These are phyloP conservation scores for Podaxis sp. DNA, from an alignment of 768 basidiomycete species.

Conservation along the genomic window DNA sequence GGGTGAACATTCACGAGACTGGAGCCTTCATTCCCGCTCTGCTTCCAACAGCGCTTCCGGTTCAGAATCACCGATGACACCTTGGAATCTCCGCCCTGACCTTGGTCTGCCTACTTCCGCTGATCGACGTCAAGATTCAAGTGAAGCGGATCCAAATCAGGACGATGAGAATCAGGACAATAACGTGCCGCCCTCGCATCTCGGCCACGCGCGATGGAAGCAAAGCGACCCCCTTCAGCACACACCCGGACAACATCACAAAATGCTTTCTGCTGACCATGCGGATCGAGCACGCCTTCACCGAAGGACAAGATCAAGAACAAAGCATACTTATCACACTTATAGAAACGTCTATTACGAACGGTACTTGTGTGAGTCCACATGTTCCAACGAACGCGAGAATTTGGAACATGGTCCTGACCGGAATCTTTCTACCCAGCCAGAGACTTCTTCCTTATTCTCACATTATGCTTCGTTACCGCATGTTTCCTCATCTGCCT, in stretches of 20 bases:
- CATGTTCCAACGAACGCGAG: neutral
- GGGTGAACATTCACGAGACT: neutral
- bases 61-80: neutral
- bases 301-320: neutral
- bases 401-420: neutral
- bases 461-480: constrained; percentile 34
- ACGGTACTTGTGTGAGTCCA: neutral
- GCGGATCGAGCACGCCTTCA: neutral
- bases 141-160: neutral
- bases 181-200: neutral
- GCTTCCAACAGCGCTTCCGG: neutral
- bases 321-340: neutral
- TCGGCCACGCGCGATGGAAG: constrained; percentile 12
- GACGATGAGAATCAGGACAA: neutral
- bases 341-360: constrained; percentile 3
- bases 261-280: neutral
- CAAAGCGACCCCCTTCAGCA: neutral
- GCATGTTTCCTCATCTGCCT: constrained; percentile 32
- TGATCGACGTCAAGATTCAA: neutral
- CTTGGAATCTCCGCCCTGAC: neutral
- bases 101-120: neutral
- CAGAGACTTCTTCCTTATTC: constrained; percentile 38
- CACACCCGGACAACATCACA: constrained; percentile 1
- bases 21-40: neutral
- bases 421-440: constrained; percentile 17